Conservation (phyloP, 306 rosid species). For the Hippophae rhamnoides region DNA sequence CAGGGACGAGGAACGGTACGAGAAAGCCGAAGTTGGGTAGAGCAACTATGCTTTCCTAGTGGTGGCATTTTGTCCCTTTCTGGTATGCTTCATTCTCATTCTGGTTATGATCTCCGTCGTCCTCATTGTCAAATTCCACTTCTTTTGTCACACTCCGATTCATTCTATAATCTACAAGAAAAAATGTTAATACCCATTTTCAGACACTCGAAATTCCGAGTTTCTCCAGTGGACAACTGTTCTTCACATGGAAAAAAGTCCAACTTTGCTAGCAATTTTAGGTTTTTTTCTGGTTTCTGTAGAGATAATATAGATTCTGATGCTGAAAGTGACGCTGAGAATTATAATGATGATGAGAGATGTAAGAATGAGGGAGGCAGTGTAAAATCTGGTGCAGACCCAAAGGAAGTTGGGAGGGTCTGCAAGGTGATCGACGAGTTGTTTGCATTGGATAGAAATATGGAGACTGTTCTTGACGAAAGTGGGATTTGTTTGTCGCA, state of each 20-base stretch:
- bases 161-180: slow-evolving; percentile 54
- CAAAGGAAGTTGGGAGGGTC: slow-evolving; percentile 50
- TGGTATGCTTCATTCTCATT: slow-evolving; percentile 65
- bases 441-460: slow-evolving; percentile 82
- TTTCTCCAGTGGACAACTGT: slow-evolving; percentile 3
- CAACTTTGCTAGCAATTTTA: slow-evolving; percentile 2
- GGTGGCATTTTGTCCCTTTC: slow-evolving; percentile 77
- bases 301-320: slow-evolving; percentile 27
- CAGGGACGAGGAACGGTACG: slow-evolving; percentile 30
- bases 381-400: slow-evolving; percentile 34
- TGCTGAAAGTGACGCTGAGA: slow-evolving; percentile 29
- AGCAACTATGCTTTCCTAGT: slow-evolving; percentile 44
- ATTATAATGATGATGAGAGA: slow-evolving; percentile 8
- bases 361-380: slow-evolving; percentile 11
- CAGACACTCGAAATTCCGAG: neutral
- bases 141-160: slow-evolving; percentile 74
- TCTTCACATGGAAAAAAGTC: slow-evolving; percentile 13
- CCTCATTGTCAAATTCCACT: slow-evolving; percentile 63
- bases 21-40: slow-evolving; percentile 28
- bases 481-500: slow-evolving; percentile 46
- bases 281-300: slow-evolving; percentile 25
- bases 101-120: slow-evolving; percentile 41
- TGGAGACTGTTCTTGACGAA: slow-evolving; percentile 88
- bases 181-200: slow-evolving; percentile 28
- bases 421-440: slow-evolving; percentile 86